Evolutionary conservation across 1,284 basidiomycete genomes (phyloP).

Genomic region (Coniferiporia sulphurascens): DNA sequence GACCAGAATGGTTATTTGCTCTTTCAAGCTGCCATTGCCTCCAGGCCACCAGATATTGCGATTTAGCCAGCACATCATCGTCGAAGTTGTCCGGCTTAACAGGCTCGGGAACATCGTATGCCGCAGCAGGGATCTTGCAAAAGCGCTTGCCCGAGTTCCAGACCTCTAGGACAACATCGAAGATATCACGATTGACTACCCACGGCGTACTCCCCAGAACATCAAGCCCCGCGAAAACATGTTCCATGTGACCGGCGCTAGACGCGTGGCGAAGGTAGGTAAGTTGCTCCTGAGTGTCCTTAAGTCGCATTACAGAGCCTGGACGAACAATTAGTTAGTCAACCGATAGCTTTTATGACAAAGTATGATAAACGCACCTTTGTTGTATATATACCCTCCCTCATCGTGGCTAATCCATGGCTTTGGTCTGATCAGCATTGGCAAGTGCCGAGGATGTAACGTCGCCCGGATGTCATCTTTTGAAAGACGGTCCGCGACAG

Average conservation of each 20-base stretch:
- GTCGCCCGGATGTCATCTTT: slow-evolving; percentile 74
- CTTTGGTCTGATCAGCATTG: slow-evolving; percentile 91
- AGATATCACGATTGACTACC: slow-evolving; percentile 79
- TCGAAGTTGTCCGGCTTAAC: slow-evolving; percentile 56
- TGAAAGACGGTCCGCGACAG: slow-evolving; percentile 74
- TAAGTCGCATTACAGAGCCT: slow-evolving; percentile 88
- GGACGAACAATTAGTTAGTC: slow-evolving; percentile 9
- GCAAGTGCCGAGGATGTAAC: slow-evolving; percentile 89
- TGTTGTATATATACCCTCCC: slow-evolving; percentile 83
- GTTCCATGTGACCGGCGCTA: slow-evolving; percentile 72
- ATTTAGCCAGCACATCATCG: slow-evolving; percentile 63
- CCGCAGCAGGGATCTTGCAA: slow-evolving; percentile 72
- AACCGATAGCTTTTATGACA: neutral
- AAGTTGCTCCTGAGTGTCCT: slow-evolving; percentile 86
- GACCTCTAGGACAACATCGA: slow-evolving; percentile 66
- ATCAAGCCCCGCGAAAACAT: slow-evolving; percentile 86
- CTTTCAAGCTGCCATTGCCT: slow-evolving; percentile 60
- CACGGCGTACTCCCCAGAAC: slow-evolving; percentile 90
- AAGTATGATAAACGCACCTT: slow-evolving; percentile 42
- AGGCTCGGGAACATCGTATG: slow-evolving; percentile 60
- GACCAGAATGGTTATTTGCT: slow-evolving; percentile 82
- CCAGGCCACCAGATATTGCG: slow-evolving; percentile 55
- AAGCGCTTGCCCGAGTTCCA: slow-evolving; percentile 84
- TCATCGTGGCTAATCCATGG: slow-evolving; percentile 80
- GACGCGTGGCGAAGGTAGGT: slow-evolving; percentile 79